Base-by-base conservation (phyloP, 331 rosid species). In the Acacia concinna region DNA sequence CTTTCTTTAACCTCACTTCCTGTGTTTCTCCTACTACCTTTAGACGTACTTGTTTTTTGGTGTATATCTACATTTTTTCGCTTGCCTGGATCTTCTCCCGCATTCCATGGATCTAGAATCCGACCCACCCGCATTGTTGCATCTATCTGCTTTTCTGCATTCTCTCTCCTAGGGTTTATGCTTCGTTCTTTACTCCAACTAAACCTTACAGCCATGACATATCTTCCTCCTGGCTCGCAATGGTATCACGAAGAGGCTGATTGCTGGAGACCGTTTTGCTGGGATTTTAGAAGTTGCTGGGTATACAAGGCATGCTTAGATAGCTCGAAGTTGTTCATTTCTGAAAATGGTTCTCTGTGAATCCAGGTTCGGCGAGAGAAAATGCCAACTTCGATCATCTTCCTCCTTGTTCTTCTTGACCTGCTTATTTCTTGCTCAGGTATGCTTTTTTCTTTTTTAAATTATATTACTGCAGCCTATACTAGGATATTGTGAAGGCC, bases 101-200 rank as follows among this genome's bases (percentile, higher is more conserved):
- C 86, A 31, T 88, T 89, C 87, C 76, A 75, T 87, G 95, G 98
- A 92, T 92, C 97, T 85, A 77, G 77, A 62, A 68, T 68, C 90
- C 70, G 23, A 71, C 75, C 46, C 74, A 47, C 82, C 77, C 56
- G 62, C 96, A 84, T 77, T 88, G 72, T 60, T 43, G n/a, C 46
- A 47, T 78, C 2, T 54, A 10, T 28, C 80, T 35, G 44, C 47
- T 63, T 59, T 40, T 25, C n/a, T 40, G 13, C 41, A 37, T 49
- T 76, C 89, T 89, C 88, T 85, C 82, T 88, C 84, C 59, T 88
- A 89, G 93, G 89, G 91, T 87, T 88, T 87, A 7, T 67, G 68
- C 60, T 20, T 57, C 27, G 0, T 28, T 60, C 43, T 18, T n/a
- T 30, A 17, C 80, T 51, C 23, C 59, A 34, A 2, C 66, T 7